These are phyloP conservation scores for Candida sithepensis DNA, from an alignment of 805 yeast genomes.

Conservation along the genomic window DNA sequence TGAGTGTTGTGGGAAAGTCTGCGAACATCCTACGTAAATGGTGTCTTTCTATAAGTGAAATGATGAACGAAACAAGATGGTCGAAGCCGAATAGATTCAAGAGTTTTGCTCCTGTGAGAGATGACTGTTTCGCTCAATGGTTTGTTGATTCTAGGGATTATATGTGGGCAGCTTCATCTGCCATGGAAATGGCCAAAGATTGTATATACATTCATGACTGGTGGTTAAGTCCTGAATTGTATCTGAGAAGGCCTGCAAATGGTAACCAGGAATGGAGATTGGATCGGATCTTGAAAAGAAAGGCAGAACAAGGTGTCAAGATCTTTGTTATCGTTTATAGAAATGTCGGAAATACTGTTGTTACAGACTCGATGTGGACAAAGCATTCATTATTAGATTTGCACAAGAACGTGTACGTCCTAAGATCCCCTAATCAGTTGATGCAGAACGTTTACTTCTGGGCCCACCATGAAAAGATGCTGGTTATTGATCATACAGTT, in stretches of 20 bases:
- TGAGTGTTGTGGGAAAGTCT: slow-evolving; percentile 68
- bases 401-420: slow-evolving; percentile 81
- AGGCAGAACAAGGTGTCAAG: slow-evolving; percentile 94
- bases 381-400: slow-evolving; percentile 87
- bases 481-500: slow-evolving; percentile 80
- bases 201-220: slow-evolving; percentile 94
- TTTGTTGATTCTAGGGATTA: slow-evolving; percentile 91
- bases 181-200: slow-evolving; percentile 89
- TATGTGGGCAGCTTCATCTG: slow-evolving; percentile 93
- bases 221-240: slow-evolving; percentile 97
- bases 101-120: slow-evolving; percentile 89
- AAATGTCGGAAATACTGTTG: slow-evolving; percentile 89
- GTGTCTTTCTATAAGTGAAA: slow-evolving; percentile 67
- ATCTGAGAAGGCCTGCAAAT: slow-evolving; percentile 88
- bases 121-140: slow-evolving; percentile 89
- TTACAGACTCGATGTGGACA: slow-evolving; percentile 91
- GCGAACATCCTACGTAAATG: slow-evolving; percentile 64
- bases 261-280: slow-evolving; percentile 93
- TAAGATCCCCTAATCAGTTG: slow-evolving; percentile 94
- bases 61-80: slow-evolving; percentile 73
- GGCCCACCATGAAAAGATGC: slow-evolving; percentile 98
- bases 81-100: slow-evolving; percentile 69
- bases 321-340: slow-evolving; percentile 88
- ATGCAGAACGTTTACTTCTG: slow-evolving; percentile 91
- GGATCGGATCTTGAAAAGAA: slow-evolving; percentile 80